A percentile compares a stretch with the other conserved stretches of the same genome.
Conservation (phyloP, 2,329 filamentous ascomycete species). For the Fusarium sp. region DNA sequence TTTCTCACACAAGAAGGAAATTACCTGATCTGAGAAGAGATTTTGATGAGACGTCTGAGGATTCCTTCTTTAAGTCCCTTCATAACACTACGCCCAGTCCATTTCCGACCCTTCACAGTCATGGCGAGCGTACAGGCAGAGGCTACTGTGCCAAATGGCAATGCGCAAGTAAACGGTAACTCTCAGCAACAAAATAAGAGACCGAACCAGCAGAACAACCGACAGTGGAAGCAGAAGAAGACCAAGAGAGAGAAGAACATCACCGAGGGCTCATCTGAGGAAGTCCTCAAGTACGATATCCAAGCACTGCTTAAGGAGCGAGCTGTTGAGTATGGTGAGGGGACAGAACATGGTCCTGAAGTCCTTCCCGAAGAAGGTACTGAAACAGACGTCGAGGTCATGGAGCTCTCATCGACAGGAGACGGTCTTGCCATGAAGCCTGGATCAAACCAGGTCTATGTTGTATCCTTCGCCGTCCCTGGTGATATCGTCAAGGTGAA, state of each 20-base stretch:
- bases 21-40: fast-evolving
- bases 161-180: constrained; percentile 24
- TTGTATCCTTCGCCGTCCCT: constrained; percentile 88
- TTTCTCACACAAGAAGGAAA: not conserved
- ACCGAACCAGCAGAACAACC: constrained; percentile 36
- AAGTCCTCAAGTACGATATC: constrained; percentile 74
- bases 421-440: constrained; percentile 85
- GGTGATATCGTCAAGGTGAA: constrained; percentile 85
- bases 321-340: constrained; percentile 45
- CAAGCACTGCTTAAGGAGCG: constrained; percentile 63
- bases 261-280: constrained; percentile 72
- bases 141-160: constrained; percentile 27
- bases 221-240: constrained; percentile 59
- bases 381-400: constrained; percentile 85
- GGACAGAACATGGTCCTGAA: constrained; percentile 48
- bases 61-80: constrained; percentile 24
- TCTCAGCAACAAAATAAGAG: constrained; percentile 43
- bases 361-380: constrained; percentile 73
- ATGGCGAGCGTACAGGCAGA: constrained; percentile 42
- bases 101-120: constrained; percentile 36
- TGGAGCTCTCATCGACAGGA: constrained; percentile 88
- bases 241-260: constrained; percentile 70
- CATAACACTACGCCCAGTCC: constrained; percentile 30
- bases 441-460: constrained; percentile 75
- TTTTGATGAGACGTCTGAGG: constrained; percentile 40